Base-by-base conservation (phyloP, 192 early-diverging fungal genomes). In the Coemansia erecta region DNA sequence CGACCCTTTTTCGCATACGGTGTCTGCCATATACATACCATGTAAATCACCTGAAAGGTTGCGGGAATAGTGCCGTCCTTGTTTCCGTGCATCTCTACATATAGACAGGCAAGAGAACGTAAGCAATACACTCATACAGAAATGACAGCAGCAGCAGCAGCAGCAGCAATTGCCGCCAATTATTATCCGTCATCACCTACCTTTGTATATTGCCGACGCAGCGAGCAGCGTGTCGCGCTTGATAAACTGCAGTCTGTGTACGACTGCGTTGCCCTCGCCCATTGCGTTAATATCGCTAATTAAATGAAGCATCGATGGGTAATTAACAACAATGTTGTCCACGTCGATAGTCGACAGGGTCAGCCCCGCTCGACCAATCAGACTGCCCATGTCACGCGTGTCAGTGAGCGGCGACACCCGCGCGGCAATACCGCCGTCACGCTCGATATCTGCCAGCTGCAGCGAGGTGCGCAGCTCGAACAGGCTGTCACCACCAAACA, bases 401-500 rank as follows among this genome's bases (percentile, higher is more conserved):
- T 90, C 86, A 62, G 91, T 88, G 87, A 98, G 87, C 2, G 95
- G 95, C 8, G 91, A 93, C 17, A 95, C 83, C 35, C 95, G 87
- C 0, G 94, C 89, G 9, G 91, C 86, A 39, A 98, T 83, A 4
- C 95, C 95, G 8, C 92, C 87, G 57, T 89, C 89, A 9, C 95
- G 82, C 72, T 98, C 95, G n/a, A 84, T 63, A 65, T 98, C 93
- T 2, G 93, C 92, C 52, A 98, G 71, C 67, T 96, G 95, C 57
- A 98, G 63, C 2, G 92, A 86, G 3, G 92, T 91, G 56, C 94
- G 69, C 15, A 98, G 81, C 72, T 98, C 95, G 84, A 90, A 98
- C 21, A 98, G 77, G n/a, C 94, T 94, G 56, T 98, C 95, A 4
- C 92, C 93, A 33, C 95, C 94, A 80, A 95, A 85, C 87, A 98